These are phyloP conservation scores for Fusarium ramigenum DNA, from an alignment of 2,329 filamentous ascomycete genomes.

Conservation along the genomic window DNA sequence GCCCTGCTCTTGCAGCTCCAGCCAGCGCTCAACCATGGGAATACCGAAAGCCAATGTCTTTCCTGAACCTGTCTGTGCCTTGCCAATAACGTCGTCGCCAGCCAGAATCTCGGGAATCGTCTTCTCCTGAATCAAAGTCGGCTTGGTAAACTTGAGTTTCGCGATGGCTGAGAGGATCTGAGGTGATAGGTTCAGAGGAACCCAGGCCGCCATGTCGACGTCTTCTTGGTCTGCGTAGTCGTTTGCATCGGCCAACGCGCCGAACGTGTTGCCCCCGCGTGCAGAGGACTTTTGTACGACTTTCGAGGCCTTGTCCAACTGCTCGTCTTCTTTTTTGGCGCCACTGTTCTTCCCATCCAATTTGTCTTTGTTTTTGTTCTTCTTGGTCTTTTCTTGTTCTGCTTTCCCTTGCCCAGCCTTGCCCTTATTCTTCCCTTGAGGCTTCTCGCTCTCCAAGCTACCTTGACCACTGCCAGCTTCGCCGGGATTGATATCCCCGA, in stretches of 20 bases:
- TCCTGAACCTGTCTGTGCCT: conserved; percentile 94
- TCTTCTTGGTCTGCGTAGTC: conserved; percentile 67
- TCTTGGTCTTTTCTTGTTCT: conserved; percentile 35
- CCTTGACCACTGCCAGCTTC: conserved; percentile 46
- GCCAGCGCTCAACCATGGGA: conserved; percentile 86
- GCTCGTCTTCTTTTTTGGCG: conserved; percentile 41
- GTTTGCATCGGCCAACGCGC: conserved; percentile 62
- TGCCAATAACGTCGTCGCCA: conserved; percentile 92
- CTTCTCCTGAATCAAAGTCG: conserved; percentile 82
- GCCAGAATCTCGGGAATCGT: conserved; percentile 84
- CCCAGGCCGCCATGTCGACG: conserved; percentile 81
- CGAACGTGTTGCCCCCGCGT: conserved; percentile 60
- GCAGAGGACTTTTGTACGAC: conserved; percentile 50
- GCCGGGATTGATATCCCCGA: conserved; percentile 46
- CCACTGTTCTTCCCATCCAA: conserved; percentile 42
- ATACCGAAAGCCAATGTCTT: conserved; percentile 97
- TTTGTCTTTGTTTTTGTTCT: conserved; percentile 44
- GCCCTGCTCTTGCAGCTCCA: conserved; percentile 60
- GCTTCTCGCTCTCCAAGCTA: conserved; percentile 44
- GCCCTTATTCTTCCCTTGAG: conserved; percentile 45
- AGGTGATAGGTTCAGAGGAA: conserved; percentile 75
- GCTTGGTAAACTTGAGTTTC: conserved; percentile 80
- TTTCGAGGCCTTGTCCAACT: conserved; percentile 50
- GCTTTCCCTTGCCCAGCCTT: conserved; percentile 46
- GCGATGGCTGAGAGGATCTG: conserved; percentile 78